phyloP scores from a whole-genome alignment of 1,139 yeast genomes.

The Yamadazyma taylorii region DNA sequence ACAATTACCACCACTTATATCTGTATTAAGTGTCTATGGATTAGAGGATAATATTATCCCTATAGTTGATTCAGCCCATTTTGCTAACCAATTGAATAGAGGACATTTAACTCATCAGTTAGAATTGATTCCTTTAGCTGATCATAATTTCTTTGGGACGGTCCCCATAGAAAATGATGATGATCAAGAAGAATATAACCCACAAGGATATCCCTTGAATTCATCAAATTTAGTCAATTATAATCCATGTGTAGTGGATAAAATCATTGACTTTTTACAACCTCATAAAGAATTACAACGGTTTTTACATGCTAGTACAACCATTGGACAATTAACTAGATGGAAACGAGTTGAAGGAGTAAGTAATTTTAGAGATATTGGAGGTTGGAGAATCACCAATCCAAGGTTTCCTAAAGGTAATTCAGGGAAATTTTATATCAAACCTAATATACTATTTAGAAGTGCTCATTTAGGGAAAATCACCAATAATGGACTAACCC shows the following conservation, averaged over 20 bases:
- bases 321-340: slow-evolving; percentile 44
- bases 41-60: slow-evolving; percentile 66
- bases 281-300: slow-evolving; percentile 53
- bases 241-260: slow-evolving; percentile 53
- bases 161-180: slow-evolving; percentile 29
- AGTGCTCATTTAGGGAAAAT: slow-evolving; percentile 60
- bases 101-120: slow-evolving; percentile 55
- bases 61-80: slow-evolving; percentile 56
- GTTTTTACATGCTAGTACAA: slow-evolving; percentile 40
- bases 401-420: slow-evolving; percentile 26
- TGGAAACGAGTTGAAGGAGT: slow-evolving; percentile 71
- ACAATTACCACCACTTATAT: slow-evolving; percentile 45
- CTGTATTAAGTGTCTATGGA: slow-evolving; percentile 74
- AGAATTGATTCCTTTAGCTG: slow-evolving; percentile 63
- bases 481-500: slow-evolving; percentile 45
- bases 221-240: slow-evolving; percentile 52
- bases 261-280: slow-evolving; percentile 52
- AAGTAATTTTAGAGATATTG: slow-evolving; percentile 74
- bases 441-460: slow-evolving; percentile 58
- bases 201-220: slow-evolving; percentile 42
- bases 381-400: slow-evolving; percentile 60
- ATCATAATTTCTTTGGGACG: slow-evolving; percentile 74
- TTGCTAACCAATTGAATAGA: slow-evolving; percentile 54
- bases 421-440: slow-evolving; percentile 40
- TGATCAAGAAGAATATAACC: slow-evolving; percentile 35